Base-by-base conservation (phyloP, 2,329 filamentous ascomycete species). In the Arthroderma uncinatum region DNA sequence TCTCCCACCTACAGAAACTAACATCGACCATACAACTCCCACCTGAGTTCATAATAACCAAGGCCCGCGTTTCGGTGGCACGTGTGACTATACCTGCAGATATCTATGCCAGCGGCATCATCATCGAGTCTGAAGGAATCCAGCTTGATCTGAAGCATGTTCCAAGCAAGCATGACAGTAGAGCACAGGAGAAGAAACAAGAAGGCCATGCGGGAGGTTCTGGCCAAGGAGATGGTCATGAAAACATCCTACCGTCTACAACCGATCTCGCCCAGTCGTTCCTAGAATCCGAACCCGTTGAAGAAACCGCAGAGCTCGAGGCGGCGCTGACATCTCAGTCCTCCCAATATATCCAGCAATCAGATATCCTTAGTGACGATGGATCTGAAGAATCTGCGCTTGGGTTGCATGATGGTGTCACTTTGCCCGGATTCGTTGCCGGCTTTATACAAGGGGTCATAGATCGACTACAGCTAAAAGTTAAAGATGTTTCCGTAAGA, bases 1-100 rank as follows among this genome's bases (percentile, higher is more conserved):
- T n/a, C n/a, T n/a, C 8, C 2, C 6, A n/a, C n/a, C 4, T 48
- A 2, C 62, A 95, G 89, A 93, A 92, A 82, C 79, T 95, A 57
- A 80, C 89, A 60, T 78, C 80, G 52, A 72, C 92, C 19, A 77
- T 95, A 3, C 81, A 85, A 64, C 81, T 96, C 2, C 91, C 91
- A 0, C 73, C 84, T 0, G 81, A 82, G 4, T 81, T 93, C 66
- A 78, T 81, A 60, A 76, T 96, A 10, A 80, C 82, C 55, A 85
- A 83, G 67, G 91, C 92, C 57, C 84, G 83, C 62, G 82, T 95
- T 55, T 75, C 86, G 2, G 77, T 86, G 5, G 80, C 97, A 23
- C 86, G 87, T 65, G 76, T 96, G 56, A 94, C 86, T 6, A 80
- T 97, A 54, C 89, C 92, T 10, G 85, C 93, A 68, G 89, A 96